A percentile compares a stretch with the other conserved stretches of the same genome.
phyloP scores from a whole-genome alignment of 2,329 filamentous ascomycete genomes.

The Diaporthe citrichinensis region DNA sequence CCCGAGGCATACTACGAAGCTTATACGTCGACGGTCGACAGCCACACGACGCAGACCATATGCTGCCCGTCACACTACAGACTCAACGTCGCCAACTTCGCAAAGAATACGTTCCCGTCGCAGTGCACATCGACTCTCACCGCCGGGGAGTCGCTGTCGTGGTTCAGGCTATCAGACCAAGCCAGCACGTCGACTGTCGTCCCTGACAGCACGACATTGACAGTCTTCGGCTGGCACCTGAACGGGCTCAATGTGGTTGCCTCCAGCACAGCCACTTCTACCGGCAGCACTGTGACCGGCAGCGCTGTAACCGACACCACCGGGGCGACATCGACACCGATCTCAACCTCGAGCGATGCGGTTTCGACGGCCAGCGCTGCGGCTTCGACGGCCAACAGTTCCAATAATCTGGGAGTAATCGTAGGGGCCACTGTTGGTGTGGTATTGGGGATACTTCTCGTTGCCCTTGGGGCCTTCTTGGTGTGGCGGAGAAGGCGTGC shows the following conservation, averaged over 20 bases:
- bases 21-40: conserved; percentile 8
- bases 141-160: conserved; percentile 7
- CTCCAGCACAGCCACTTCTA: conserved; percentile 8
- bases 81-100: conserved; percentile 28
- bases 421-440: conserved; percentile 15
- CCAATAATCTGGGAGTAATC: neutral
- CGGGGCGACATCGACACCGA: neutral
- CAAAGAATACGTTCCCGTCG: conserved; percentile 14
- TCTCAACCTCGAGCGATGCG: neutral
- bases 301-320: neutral
- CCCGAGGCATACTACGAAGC: conserved; percentile 22
- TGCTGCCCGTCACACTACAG: conserved; percentile 34
- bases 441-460: neutral
- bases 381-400: neutral
- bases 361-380: neutral
- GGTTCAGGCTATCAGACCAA: neutral
- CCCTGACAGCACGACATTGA: neutral
- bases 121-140: conserved; percentile 34
- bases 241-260: conserved; percentile 29
- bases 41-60: conserved; percentile 20
- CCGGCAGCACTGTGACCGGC: neutral
- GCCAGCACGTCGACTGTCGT: neutral
- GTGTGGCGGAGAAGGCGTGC: conserved; percentile 14
- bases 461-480: neutral
- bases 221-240: conserved; percentile 21